Percentiles rank a stretch among this genome's conserved stretches.
Evolutionary conservation across 441 rosid species (phyloP).

Genomic region (Brassica hybrid): DNA sequence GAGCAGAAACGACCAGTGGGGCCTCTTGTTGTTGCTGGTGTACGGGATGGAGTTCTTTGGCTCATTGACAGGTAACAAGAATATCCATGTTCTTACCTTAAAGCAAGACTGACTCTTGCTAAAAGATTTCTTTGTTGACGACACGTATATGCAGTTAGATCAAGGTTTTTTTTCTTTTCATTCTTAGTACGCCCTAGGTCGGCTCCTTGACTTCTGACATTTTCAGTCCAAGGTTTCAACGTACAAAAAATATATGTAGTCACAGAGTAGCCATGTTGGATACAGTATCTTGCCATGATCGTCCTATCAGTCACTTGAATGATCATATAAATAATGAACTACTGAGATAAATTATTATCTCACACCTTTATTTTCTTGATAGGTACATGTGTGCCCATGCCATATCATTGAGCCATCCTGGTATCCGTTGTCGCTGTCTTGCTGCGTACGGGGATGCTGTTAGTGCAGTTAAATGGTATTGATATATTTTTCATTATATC

Average conservation of each 20-base stretch:
- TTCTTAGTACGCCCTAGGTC: conserved; percentile 11
- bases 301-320: conserved; percentile 23
- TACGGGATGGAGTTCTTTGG: conserved; percentile 99
- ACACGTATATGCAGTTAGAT: conserved; percentile 1
- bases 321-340: conserved; percentile 5
- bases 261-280: conserved; percentile 9
- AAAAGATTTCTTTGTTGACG: background rate
- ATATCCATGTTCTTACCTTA: conserved; percentile 16
- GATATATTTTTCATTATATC: conserved; percentile 21
- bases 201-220: conserved; percentile 21
- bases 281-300: conserved; percentile 10
- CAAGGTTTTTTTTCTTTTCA: conserved; percentile 9
- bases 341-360: conserved; percentile 24
- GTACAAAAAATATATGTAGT: background rate
- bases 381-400: conserved; percentile 99
- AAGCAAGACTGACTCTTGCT: background rate
- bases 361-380: conserved; percentile 31
- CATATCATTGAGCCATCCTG: conserved; percentile 95
- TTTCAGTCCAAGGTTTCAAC: conserved; percentile 1
- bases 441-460: conserved; percentile 99
- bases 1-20: conserved; percentile 99
- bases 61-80: conserved; percentile 85
- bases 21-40: conserved; percentile 93
- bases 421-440: conserved; percentile 96
- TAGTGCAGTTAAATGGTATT: conserved; percentile 98